Conservation (phyloP, 768 basidiomycete genomes). For the Calocybe indica region DNA sequence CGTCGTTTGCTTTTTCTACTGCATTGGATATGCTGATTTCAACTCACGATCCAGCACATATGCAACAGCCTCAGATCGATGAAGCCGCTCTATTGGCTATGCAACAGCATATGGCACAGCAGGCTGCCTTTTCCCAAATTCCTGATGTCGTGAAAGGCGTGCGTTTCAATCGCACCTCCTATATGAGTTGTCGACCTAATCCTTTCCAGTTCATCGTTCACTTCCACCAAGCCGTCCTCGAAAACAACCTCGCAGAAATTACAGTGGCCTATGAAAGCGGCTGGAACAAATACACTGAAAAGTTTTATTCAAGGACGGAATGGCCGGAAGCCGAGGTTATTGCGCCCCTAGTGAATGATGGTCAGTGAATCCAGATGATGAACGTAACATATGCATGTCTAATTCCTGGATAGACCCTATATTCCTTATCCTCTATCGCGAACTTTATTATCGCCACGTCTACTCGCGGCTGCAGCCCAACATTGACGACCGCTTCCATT, state of each 20-base stretch:
- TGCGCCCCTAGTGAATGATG: constrained; percentile 90
- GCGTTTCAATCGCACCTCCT: constrained; percentile 17
- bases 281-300: constrained; percentile 96
- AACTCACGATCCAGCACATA: constrained; percentile 29
- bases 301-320: constrained; percentile 89
- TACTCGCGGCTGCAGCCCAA: constrained; percentile 94
- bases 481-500: constrained; percentile 96
- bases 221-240: constrained; percentile 88
- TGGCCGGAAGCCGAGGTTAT: constrained; percentile 98
- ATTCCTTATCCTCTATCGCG: constrained; percentile 95
- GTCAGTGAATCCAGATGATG: constrained; percentile 31
- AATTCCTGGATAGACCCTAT: constrained; percentile 60
- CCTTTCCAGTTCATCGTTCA: constrained; percentile 79
- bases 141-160: constrained; percentile 89
- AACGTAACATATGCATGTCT: background rate
- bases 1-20: constrained; percentile 7
- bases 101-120: constrained; percentile 82
- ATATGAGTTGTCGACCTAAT: constrained; percentile 1
- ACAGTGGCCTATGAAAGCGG: constrained; percentile 93
- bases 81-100: constrained; percentile 64
- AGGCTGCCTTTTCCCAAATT: constrained; percentile 75
- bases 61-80: constrained; percentile 60
- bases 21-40: constrained; percentile 6
- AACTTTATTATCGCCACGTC: constrained; percentile 92
- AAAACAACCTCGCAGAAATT: constrained; percentile 89